Evolutionary conservation across 1,284 basidiomycete genomes (phyloP).

Genomic region (Cystobasidium pallidum): DNA sequence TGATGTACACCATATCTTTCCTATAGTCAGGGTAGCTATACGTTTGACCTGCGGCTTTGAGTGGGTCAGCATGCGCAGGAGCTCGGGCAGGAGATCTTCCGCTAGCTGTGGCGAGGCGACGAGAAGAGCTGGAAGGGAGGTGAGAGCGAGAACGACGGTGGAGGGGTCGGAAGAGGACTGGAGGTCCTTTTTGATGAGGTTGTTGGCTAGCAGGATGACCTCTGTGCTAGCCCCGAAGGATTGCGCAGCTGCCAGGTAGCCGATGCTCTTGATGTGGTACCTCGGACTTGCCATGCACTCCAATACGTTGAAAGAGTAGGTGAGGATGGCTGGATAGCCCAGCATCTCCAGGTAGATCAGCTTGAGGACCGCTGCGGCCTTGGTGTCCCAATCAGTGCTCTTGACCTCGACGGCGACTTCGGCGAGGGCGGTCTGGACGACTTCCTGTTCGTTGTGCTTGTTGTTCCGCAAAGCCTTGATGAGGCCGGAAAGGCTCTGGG

Average conservation of each 20-base stretch:
- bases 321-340: slow-evolving; percentile 85
- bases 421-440: slow-evolving; percentile 60
- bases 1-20: slow-evolving; percentile 46
- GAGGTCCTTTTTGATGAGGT: slow-evolving; percentile 90
- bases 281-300: slow-evolving; percentile 95
- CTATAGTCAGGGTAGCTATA: slow-evolving; percentile 50
- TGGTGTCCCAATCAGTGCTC: slow-evolving; percentile 93
- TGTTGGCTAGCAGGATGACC: slow-evolving; percentile 96
- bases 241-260: slow-evolving; percentile 91
- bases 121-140: slow-evolving; percentile 12
- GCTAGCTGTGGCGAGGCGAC: slow-evolving; percentile 84
- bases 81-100: slow-evolving; percentile 82
- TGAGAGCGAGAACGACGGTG: slow-evolving; percentile 31
- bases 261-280: slow-evolving; percentile 90
- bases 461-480: slow-evolving; percentile 52
- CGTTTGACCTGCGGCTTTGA: slow-evolving; percentile 67
- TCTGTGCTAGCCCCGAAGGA: slow-evolving; percentile 94
- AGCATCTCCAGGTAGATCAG: slow-evolving; percentile 96
- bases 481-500: slow-evolving; percentile 43
- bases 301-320: slow-evolving; percentile 81
- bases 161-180: slow-evolving; percentile 37
- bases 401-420: slow-evolving; percentile 89
- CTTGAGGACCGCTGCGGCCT: slow-evolving; percentile 92
- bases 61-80: slow-evolving; percentile 87
- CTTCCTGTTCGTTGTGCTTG: slow-evolving; percentile 57